Conservation (phyloP, 164 flowering plant species). For the Stephania cephalantha region DNA sequence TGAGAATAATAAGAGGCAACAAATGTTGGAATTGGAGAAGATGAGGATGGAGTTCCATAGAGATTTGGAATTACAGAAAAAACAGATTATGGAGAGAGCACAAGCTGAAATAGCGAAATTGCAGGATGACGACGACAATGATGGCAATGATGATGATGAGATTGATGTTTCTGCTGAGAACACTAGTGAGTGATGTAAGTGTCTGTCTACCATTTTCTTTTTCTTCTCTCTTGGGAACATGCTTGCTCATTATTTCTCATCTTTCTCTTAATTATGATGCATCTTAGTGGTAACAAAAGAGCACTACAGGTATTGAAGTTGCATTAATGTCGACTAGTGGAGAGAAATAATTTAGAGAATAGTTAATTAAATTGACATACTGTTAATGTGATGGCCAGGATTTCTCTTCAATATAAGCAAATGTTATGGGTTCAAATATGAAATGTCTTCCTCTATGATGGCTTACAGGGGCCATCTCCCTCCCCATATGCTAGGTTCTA, state of each 20-base stretch:
- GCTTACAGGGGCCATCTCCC: too few species aligned
- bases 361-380: too few species aligned
- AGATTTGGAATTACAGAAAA: constrained; percentile 79
- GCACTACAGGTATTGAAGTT: too few species aligned
- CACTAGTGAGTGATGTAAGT: constrained; percentile 26
- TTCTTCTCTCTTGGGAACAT: background rate
- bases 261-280: background rate
- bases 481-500: too few species aligned
- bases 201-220: background rate
- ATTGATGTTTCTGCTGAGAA: constrained; percentile 34
- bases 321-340: background rate
- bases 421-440: too few species aligned
- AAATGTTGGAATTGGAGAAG: constrained; percentile 81
- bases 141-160: constrained; percentile 41
- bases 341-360: background rate
- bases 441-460: too few species aligned
- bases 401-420: too few species aligned
- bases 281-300: background rate
- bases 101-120: constrained; percentile 73
- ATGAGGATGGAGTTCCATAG: constrained; percentile 85
- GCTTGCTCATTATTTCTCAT: background rate
- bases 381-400: too few species aligned
- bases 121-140: constrained; percentile 42
- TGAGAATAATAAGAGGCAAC: constrained; percentile 76
- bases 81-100: constrained; percentile 72